Evolutionary conservation across 139 green algal genomes (phyloP), one percentile per base, ranked within the genome.

Genomic region (Chlorella vulgaris): DNA sequence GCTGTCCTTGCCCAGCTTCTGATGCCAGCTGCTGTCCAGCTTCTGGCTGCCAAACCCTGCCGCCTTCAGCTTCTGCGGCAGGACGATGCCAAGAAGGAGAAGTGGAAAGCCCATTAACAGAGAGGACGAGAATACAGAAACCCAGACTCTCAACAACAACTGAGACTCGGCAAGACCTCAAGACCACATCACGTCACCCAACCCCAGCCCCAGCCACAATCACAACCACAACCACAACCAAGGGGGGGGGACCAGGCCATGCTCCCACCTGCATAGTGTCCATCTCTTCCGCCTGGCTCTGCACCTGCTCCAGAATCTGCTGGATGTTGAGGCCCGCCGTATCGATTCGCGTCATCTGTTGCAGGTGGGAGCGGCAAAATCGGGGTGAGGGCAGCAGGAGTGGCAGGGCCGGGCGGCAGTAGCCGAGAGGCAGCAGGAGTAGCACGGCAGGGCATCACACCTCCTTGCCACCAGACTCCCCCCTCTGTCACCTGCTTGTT

Each of bases 251-350:
- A 8, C 15, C 22, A 29, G 55, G 18, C 15, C 5, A 15, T 8
- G 18, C 18, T 19, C 63, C 63, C 38, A 74, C 24, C 67, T 65
- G 50, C 55, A 31, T 38, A 7, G 73, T 88, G 29, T 88, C 84
- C 80, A 88, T 88, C 60, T 88, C 84, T 31, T 86, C 71, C 50
- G 80, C 75, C 36, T 43, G 65, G 79, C 40, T 86, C 50, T 84
- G 40, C 36, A 88, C 51, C 38, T 82, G 55, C 50, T 83, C 39
- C 42, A 88, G 7, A 28, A 88, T 86, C 26, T 88, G 38, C 22
- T 68, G 31, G 10, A 88, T 61, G 28, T 39, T 86, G n/a, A 88
- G 50, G 2, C 70, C 40, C 22, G 47, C 78, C 0, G 84, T 88
- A 3, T 73, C 63, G n/a, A 88, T 82, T 19, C 60, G 70, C 6